Base-by-base conservation (phyloP, 768 basidiomycete species). In the Exsudoporus frostii region DNA sequence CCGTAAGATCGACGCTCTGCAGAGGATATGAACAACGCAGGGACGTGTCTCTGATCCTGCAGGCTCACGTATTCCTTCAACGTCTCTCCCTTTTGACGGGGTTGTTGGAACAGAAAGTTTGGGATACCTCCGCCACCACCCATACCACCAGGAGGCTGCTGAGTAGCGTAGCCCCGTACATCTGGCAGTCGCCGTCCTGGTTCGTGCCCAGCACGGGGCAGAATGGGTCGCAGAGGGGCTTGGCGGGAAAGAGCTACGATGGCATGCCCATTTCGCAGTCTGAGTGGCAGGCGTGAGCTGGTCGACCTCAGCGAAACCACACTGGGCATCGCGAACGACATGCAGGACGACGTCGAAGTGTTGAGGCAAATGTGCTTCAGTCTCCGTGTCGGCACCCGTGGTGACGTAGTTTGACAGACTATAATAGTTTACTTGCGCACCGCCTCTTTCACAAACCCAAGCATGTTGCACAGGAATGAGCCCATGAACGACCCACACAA, bases 1-100 rank as follows among this genome's bases (percentile, higher is more conserved):
- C 85, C 0, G 92, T 97, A 25, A 95, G 70, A 63, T 96, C 93
- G 2, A 85, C 75, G 57, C 89, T 90, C 90, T 92, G 53, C 4
- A 34, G 24, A 25, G 14, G 17, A 29, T 11, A 19, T 44, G n/a
- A 45, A 39, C 15, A 22, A 39, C 7, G 19, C n/a, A 27, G 6
- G 19, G 51, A 55, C 37, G 17, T 27, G 47, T 29, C 8, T 38
- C n/a, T 22, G 13, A n/a, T 47, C 54, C 73, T 9, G 27, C n/a
- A n/a, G 7, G 73, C 79, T 60, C 49, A 82, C 81, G 59, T 75
- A 92, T 82, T 93, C 88, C 63, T 91, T 90, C 66, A 96, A 69
- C 0, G 90, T 88, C 10, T 91, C 89, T 4, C 93, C 92, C 63
- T 92, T 92, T 71, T 86, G 76, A 44, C 81, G 80, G 58, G 85